Conservation (phyloP, 78 protist genomes). For the Dictyostelium brefeldianum region DNA sequence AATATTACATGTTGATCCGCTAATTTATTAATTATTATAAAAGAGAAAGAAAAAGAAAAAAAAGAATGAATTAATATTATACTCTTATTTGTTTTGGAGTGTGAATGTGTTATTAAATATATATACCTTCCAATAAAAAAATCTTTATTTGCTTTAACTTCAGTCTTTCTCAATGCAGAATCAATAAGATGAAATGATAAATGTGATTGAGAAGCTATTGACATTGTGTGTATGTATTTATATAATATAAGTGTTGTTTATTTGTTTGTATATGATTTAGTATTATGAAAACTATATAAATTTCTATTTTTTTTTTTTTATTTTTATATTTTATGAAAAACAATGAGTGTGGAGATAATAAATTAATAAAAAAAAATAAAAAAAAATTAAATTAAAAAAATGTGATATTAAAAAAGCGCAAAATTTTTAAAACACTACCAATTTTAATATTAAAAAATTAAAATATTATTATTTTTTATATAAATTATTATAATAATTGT, state of each 20-base stretch:
- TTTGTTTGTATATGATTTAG: neutral
- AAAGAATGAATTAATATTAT: neutral
- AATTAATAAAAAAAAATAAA: too few species aligned
- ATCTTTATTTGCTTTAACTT: neutral
- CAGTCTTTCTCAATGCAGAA: neutral
- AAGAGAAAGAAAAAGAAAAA: neutral
- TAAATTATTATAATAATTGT: too few species aligned
- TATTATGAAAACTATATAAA: neutral
- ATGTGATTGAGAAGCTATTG: too few species aligned
- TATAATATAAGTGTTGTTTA: neutral
- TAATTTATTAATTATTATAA: neutral
- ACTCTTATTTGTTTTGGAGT: neutral
- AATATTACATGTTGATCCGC: neutral
- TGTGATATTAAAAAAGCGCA: too few species aligned
- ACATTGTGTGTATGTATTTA: neutral
- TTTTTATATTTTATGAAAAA: neutral
- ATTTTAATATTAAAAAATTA: too few species aligned
- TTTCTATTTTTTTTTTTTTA: too few species aligned
- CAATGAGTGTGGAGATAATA: neutral
- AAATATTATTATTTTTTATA: too few species aligned
- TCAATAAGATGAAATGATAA: neutral
- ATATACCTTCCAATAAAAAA: slow-evolving; percentile 50
- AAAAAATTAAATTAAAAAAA: too few species aligned
- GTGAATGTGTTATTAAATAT: neutral
- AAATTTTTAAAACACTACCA: too few species aligned